Evolutionary conservation across 2,329 filamentous ascomycete species (phyloP).

Genomic region (Trichoderma koningii): DNA sequence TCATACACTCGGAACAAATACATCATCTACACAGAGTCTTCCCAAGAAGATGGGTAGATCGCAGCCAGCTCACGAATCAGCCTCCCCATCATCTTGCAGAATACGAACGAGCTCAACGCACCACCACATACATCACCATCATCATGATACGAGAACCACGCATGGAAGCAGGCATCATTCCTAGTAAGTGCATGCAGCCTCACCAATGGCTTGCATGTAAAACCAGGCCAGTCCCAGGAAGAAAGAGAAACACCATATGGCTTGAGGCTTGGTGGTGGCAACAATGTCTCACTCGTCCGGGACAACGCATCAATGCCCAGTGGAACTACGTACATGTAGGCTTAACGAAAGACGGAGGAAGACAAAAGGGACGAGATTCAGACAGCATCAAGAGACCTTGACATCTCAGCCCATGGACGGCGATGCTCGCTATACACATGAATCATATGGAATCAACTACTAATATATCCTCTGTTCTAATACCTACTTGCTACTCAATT

Average conservation of each 20-base stretch:
- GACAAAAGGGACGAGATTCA: too few species aligned
- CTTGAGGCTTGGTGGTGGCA: neutral
- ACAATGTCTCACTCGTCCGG: slow-evolving; percentile 20
- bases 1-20: neutral
- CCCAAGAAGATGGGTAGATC: neutral
- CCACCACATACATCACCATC: neutral
- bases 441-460: too few species aligned
- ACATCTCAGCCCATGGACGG: too few species aligned
- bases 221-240: neutral
- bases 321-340: neutral
- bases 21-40: neutral
- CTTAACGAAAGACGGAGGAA: too few species aligned
- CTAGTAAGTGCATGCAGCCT: neutral
- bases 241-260: neutral
- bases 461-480: too few species aligned
- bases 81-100: slow-evolving; percentile 10
- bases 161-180: neutral
- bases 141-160: neutral
- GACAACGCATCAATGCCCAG: slow-evolving; percentile 6
- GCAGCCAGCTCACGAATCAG: neutral
- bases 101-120: slow-evolving; percentile 24
- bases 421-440: too few species aligned
- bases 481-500: too few species aligned
- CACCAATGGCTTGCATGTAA: neutral
- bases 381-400: too few species aligned